phyloP scores from a whole-genome alignment of 2,329 filamentous ascomycete genomes.

The Plectosphaerella plurivora region DNA sequence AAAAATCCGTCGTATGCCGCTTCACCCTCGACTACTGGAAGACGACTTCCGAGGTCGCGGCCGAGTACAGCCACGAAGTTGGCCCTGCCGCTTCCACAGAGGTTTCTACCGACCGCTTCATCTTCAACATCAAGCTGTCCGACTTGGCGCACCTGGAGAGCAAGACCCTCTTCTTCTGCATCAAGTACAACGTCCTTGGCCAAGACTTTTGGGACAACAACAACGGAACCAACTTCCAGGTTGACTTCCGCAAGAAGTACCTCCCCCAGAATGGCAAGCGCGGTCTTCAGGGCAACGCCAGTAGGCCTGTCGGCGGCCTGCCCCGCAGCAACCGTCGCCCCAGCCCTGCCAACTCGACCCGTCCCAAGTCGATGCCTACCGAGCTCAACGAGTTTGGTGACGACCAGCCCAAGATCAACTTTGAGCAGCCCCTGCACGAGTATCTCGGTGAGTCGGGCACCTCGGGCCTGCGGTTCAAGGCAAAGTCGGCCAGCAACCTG shows the following conservation, averaged over 20 bases:
- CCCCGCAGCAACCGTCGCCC: slow-evolving; percentile 63
- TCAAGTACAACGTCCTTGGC: slow-evolving; percentile 80
- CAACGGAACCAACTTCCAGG: slow-evolving; percentile 77
- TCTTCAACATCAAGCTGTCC: slow-evolving; percentile 87
- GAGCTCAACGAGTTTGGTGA: slow-evolving; percentile 66
- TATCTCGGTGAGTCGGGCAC: slow-evolving; percentile 59
- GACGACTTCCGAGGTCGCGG: slow-evolving; percentile 88
- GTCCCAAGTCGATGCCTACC: slow-evolving; percentile 51
- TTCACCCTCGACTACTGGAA: slow-evolving; percentile 99
- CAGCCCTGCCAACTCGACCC: slow-evolving; percentile 33
- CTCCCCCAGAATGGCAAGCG: slow-evolving; percentile 58
- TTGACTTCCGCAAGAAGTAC: slow-evolving; percentile 83
- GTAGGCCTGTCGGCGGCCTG: slow-evolving; percentile 48
- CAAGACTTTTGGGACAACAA: slow-evolving; percentile 98
- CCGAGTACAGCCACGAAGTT: slow-evolving; percentile 70
- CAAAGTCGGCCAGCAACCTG: slow-evolving; percentile 58
- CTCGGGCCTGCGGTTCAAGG: slow-evolving; percentile 63
- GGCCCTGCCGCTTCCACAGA: slow-evolving; percentile 64
- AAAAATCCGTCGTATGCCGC: slow-evolving; percentile 83
- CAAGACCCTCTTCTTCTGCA: slow-evolving; percentile 89
- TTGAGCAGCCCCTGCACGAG: slow-evolving; percentile 56
- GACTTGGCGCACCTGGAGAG: slow-evolving; percentile 87
- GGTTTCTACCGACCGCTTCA: slow-evolving; percentile 79
- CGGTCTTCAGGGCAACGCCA: slow-evolving; percentile 42
- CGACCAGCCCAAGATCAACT: slow-evolving; percentile 52